These are phyloP conservation scores for Fusarium sambucinum DNA, from an alignment of 2,329 filamentous ascomycete genomes.

Conservation along the genomic window DNA sequence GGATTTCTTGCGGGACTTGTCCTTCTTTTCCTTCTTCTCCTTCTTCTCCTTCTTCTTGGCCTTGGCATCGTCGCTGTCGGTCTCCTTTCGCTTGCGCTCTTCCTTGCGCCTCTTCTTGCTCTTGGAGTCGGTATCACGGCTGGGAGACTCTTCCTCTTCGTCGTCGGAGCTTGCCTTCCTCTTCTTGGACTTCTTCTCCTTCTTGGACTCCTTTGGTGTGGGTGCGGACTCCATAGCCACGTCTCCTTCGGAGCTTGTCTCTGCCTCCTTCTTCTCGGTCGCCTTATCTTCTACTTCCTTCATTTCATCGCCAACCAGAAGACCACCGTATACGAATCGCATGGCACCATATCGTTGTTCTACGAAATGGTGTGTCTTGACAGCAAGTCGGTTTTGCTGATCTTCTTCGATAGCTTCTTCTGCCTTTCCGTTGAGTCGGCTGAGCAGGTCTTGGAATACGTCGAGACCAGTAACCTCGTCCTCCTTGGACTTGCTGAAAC, in stretches of 20 bases:
- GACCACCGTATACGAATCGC: conserved; percentile 88
- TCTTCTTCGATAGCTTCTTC: conserved; percentile 79
- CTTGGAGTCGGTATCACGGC: conserved; percentile 49
- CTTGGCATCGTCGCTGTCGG: conserved; percentile 39
- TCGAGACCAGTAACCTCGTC: conserved; percentile 87
- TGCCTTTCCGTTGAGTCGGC: conserved; percentile 88
- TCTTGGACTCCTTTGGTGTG: conserved; percentile 50
- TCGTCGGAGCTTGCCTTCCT: conserved; percentile 59
- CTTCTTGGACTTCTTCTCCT: conserved; percentile 64
- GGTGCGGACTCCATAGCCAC: conserved; percentile 43
- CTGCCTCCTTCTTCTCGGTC: conserved; percentile 21
- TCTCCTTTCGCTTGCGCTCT: conserved; percentile 53
- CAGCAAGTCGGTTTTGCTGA: conserved; percentile 73
- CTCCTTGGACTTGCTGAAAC: conserved; percentile 80
- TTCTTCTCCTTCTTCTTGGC: conserved; percentile 54
- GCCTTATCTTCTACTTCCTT: conserved; percentile 52
- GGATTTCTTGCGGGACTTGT: conserved; percentile 50
- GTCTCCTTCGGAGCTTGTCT: conserved; percentile 35
- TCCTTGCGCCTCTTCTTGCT: conserved; percentile 56
- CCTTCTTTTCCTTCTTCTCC: conserved; percentile 58
- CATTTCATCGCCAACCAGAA: conserved; percentile 70
- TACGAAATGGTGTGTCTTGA: conserved; percentile 79
- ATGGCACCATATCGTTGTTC: conserved; percentile 82
- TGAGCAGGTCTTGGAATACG: conserved; percentile 86
- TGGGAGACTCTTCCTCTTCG: conserved; percentile 49